A percentile compares a stretch with the other conserved stretches of the same genome.
These are phyloP conservation scores for Parietichytrium sp. DNA, from an alignment of 108 stramenopile genomes.

Conservation along the genomic window DNA sequence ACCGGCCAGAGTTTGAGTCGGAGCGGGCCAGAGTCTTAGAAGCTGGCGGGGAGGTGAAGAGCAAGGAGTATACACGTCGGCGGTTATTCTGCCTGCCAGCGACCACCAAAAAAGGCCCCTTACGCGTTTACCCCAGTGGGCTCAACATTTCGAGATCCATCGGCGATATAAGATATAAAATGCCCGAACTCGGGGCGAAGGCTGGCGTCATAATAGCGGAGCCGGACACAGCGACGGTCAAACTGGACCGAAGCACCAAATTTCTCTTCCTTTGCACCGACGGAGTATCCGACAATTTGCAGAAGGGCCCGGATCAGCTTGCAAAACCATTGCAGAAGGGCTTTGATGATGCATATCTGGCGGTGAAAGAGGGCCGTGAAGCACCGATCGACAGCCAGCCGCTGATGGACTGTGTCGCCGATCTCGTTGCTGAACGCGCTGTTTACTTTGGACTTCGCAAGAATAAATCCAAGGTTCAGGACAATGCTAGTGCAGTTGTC, in stretches of 20 bases:
- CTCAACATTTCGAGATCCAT: slow-evolving; percentile 32
- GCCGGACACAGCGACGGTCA: background rate
- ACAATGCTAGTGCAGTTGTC: background rate
- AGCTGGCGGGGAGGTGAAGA: slow-evolving; percentile 7
- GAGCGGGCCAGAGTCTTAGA: background rate
- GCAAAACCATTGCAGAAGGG: background rate
- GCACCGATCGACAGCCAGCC: background rate
- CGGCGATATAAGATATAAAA: slow-evolving; percentile 23
- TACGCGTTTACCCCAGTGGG: slow-evolving; percentile 34
- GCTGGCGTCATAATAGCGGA: slow-evolving; percentile 7
- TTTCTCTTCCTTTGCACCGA: slow-evolving; percentile 25
- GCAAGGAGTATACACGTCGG: background rate
- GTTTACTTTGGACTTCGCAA: background rate
- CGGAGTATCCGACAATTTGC: slow-evolving; percentile 18
- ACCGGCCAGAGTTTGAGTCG: background rate
- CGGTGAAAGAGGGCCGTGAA: slow-evolving; percentile 5
- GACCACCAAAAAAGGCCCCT: background rate
- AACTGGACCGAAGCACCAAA: background rate
- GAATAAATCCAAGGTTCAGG: background rate
- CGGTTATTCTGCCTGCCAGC: background rate
- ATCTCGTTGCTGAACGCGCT: background rate
- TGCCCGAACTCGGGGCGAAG: slow-evolving; percentile 18
- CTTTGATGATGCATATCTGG: background rate
- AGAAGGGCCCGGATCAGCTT: background rate
- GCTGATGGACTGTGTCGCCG: background rate